Conservation (phyloP, 2,329 filamentous ascomycete species). For the Incumbomyces lentus region DNA sequence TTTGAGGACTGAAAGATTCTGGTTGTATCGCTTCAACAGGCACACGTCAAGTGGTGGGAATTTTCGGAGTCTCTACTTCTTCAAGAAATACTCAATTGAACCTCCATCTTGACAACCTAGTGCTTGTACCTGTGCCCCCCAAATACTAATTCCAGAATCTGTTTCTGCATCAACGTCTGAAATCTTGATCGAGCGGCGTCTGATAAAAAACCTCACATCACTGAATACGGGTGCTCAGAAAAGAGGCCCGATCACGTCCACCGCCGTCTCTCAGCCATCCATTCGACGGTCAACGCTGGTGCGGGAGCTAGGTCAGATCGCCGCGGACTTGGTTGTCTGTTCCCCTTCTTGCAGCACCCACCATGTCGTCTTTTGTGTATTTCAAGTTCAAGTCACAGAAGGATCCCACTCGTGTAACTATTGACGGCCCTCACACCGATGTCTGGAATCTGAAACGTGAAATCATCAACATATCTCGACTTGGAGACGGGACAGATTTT, state of each 20-base stretch:
- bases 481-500: conserved; percentile 93
- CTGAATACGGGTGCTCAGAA: neutral
- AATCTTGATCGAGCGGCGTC: neutral
- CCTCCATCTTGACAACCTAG: conserved; percentile 6
- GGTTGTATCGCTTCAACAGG: conserved; percentile 5
- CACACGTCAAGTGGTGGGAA: neutral
- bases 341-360: conserved; percentile 20
- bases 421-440: conserved; percentile 94
- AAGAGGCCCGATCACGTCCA: neutral
- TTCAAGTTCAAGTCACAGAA: conserved; percentile 99
- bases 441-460: conserved; percentile 98
- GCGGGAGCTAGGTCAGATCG: too few species aligned
- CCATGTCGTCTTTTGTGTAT: conserved; percentile 93
- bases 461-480: conserved; percentile 86
- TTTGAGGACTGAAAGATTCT: conserved; percentile 8
- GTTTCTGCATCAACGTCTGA: neutral
- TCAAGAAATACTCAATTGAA: conserved; percentile 9
- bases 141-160: conserved; percentile 3
- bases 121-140: conserved; percentile 4
- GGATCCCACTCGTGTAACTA: conserved; percentile 86
- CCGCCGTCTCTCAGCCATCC: too few species aligned
- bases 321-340: too few species aligned
- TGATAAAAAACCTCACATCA: neutral
- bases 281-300: too few species aligned
- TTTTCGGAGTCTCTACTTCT: conserved; percentile 4